Base-by-base conservation (phyloP, 768 basidiomycete species). In the Mycena alexandri region DNA sequence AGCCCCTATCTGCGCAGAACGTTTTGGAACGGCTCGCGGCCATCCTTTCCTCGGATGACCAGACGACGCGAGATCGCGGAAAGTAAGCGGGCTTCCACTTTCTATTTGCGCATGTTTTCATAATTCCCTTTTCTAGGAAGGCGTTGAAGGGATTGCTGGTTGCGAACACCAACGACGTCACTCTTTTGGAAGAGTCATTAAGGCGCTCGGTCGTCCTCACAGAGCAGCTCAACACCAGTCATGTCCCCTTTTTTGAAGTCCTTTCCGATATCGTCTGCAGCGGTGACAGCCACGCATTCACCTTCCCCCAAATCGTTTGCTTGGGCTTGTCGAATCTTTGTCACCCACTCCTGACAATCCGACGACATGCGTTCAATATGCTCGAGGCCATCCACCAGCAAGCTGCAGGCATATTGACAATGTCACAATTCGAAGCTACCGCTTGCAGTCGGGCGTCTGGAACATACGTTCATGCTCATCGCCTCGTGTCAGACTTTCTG, bases 241-340 rank as follows among this genome's bases (percentile, higher is more conserved):
- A 85, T 61, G 81, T 82, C 12, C 86, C 84, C 14, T 92, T 96
- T 78, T 96, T 96, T 72, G 91, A 93, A 73, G 89, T 91, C 34
- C 81, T 96, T 5, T 86, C 88, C 3, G 91, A 93, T 41, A 85
- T 92, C 21, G 81, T 95, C 24, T 85, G 87, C 75, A 84, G 82
- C 22, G 73, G 73, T 14, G 82, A 85, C 24, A 77, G 75, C 29
- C 91, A 89, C 73, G 82, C 84, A 53, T 93, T 92, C 76, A 85
- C 86, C 5, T 93, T 95, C 73, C 83, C 89, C 25, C 94, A 97
- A 74, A 81, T 88, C 16, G 85, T 87, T 24, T 94, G 90, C 72
- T 83, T 97, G 16, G 93, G 91, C 3, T 79, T 98, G 21, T 90
- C 93, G 21, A 98, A 98, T 78, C 85, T 98, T 12, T 91, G 93